phyloP scores from a whole-genome alignment of 1,284 basidiomycete species.

The Pterula multifida region DNA sequence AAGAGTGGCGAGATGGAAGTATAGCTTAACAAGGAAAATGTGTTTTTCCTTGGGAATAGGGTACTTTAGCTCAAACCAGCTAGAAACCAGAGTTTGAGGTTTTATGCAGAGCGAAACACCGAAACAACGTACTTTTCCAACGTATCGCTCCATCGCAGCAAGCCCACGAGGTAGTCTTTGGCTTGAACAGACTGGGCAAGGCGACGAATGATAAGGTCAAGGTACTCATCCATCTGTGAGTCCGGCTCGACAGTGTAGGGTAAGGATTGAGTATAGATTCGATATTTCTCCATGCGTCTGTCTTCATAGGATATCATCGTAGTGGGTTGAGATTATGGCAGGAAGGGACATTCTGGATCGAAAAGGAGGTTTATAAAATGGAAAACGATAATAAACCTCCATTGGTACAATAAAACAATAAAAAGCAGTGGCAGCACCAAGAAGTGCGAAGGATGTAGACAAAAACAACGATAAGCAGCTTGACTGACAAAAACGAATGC shows the following conservation, averaged over 20 bases:
- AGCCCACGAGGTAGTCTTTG: slow-evolving; percentile 69
- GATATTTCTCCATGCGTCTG: slow-evolving; percentile 42
- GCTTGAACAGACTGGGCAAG: slow-evolving; percentile 67
- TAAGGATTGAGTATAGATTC: slow-evolving; percentile 47
- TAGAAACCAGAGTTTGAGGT: slow-evolving; percentile 19
- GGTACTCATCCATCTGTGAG: slow-evolving; percentile 67
- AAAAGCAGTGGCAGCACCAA: too few relatives aligned
- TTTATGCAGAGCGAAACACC: slow-evolving; percentile 8
- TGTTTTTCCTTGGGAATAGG: slow-evolving; percentile 75
- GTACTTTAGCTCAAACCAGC: slow-evolving; percentile 77
- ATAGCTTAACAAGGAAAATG: slow-evolving; percentile 69
- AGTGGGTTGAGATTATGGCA: too few relatives aligned
- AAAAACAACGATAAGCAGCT: too few relatives aligned
- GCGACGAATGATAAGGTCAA: slow-evolving; percentile 67
- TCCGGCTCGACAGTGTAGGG: slow-evolving; percentile 79
- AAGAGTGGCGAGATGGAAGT: slow-evolving; percentile 57
- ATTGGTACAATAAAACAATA: too few relatives aligned
- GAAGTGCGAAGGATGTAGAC: too few relatives aligned
- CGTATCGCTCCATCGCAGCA: slow-evolving; percentile 72
- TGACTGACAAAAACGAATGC: too few relatives aligned
- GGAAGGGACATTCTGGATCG: too few relatives aligned
- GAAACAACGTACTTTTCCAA: slow-evolving; percentile 48
- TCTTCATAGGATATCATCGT: slow-evolving; percentile 18
- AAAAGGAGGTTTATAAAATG: too few relatives aligned
- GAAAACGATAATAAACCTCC: too few relatives aligned